These are phyloP conservation scores for Yamadazyma sp. DNA, from an alignment of 1,139 yeast species.

Conservation along the genomic window DNA sequence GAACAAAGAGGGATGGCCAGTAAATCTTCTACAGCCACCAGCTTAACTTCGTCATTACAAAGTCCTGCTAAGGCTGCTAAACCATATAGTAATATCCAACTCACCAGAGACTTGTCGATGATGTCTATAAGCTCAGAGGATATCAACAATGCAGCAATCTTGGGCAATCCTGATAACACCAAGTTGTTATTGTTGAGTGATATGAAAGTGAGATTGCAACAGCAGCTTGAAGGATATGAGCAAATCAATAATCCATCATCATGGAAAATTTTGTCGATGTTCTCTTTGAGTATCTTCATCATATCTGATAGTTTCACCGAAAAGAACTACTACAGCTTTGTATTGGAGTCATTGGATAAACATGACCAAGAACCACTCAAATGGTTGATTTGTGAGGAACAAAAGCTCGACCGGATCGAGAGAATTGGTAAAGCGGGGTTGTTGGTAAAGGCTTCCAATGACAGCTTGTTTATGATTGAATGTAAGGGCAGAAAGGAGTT, in stretches of 20 bases:
- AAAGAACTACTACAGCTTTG: conserved; percentile 31
- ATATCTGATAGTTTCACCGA: conserved; percentile 28
- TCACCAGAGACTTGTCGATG: conserved; percentile 16
- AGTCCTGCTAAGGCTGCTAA: conserved; percentile 1
- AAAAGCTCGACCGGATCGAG: conserved; percentile 30
- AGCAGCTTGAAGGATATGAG: conserved; percentile 33
- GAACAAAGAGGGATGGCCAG: conserved; percentile 22
- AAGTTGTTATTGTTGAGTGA: conserved; percentile 24
- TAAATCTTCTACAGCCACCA: conserved; percentile 37
- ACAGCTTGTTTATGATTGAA: conserved; percentile 44
- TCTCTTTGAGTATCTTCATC: conserved; percentile 27
- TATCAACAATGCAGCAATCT: conserved; percentile 20
- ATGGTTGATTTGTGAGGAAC: conserved; percentile 39
- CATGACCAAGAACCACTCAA: conserved; percentile 17
- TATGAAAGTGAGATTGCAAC: conserved; percentile 41
- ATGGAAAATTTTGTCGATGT: conserved; percentile 48
- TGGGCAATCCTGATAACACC: conserved; percentile 24
- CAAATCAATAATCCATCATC: conserved; percentile 37
- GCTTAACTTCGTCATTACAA: conserved; percentile 25
- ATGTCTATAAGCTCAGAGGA: conserved; percentile 19
- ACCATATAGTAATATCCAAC: conserved; percentile 2
- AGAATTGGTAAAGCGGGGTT: conserved; percentile 49
- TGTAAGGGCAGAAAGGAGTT: conserved; percentile 48
- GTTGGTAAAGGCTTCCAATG: conserved; percentile 33
- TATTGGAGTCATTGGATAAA: conserved; percentile 20